Conservation (phyloP, 2,329 filamentous ascomycete genomes). For the Metarhizium brunneum region DNA sequence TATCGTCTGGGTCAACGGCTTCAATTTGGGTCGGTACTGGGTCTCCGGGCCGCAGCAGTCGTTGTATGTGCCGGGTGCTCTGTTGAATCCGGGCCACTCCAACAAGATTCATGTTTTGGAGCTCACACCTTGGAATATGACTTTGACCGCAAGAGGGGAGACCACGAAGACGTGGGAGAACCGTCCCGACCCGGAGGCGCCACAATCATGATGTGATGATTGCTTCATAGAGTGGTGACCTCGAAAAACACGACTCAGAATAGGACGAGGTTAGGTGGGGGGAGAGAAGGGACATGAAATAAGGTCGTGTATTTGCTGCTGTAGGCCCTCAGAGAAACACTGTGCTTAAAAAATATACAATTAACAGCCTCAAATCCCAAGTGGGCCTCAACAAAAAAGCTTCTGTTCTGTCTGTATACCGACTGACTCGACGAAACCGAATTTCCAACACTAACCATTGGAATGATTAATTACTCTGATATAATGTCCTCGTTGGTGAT, state of each 20-base stretch:
- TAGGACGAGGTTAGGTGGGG: neutral
- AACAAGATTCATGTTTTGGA: conserved; percentile 32
- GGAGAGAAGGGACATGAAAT: too few relatives aligned
- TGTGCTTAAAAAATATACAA: neutral
- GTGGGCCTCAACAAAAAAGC: neutral
- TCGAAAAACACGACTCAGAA: neutral
- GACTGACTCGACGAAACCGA: neutral
- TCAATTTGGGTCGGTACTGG: conserved; percentile 35
- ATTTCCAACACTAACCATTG: neutral
- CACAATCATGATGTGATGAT: neutral
- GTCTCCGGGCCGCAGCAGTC: conserved; percentile 33
- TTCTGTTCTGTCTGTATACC: neutral
- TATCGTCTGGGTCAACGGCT: conserved; percentile 34
- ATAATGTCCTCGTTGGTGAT: too few relatives aligned
- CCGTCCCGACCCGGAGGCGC: neutral
- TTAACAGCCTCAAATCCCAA: neutral
- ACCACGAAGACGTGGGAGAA: conserved; percentile 1
- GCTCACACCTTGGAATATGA: conserved; percentile 23
- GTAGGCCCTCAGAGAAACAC: neutral
- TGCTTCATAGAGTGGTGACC: neutral
- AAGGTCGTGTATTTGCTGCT: neutral
- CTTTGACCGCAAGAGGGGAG: neutral
- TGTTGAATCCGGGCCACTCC: conserved; percentile 17
- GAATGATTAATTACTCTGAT: neutral
- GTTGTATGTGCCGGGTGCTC: conserved; percentile 30